Conservation (phyloP, 257 asterid species). For the Haberlea rhodopensis region DNA sequence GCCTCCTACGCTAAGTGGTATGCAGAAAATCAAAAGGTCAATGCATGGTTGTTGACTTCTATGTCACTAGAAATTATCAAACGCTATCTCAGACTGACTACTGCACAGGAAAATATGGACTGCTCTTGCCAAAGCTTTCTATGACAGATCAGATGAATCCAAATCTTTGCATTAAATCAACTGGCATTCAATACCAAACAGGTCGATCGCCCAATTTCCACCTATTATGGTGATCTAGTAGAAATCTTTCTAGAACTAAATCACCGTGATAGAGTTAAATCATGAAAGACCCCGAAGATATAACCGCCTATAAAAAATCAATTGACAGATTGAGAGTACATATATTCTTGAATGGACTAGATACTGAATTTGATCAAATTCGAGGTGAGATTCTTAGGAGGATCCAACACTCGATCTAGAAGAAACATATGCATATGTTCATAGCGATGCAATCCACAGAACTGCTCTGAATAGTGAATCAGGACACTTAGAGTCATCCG, state of each 20-base stretch:
- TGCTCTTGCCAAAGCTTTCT: conserved; percentile 11
- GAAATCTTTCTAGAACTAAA: background rate
- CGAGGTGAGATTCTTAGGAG: conserved; percentile 11
- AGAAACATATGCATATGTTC: background rate
- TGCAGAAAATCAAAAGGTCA: conserved; percentile 15
- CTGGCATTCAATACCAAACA: background rate
- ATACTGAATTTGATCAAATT: conserved; percentile 7
- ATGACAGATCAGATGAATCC: conserved; percentile 13
- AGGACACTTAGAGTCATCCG: background rate
- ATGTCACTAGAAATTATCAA: conserved; percentile 19
- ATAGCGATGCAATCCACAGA: background rate
- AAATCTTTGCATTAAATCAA: background rate
- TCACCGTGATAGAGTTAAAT: conserved; percentile 5
- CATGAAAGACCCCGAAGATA: conserved; percentile 7
- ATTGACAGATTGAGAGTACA: conserved; percentile 8
- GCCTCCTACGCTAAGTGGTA: conserved; percentile 16
- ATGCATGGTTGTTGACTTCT: conserved; percentile 14
- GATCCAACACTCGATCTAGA: conserved; percentile 5
- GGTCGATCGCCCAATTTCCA: background rate
- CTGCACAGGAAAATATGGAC: conserved; percentile 17
- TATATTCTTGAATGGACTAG: conserved; percentile 18
- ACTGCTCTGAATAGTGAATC: conserved; percentile 8
- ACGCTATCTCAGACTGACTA: background rate
- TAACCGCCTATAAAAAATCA: background rate
- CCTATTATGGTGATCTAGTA: background rate